Percentiles rank a stretch among this genome's conserved stretches.
phyloP scores from a whole-genome alignment of 2,329 filamentous ascomycete species.

The Bisporella sp. region DNA sequence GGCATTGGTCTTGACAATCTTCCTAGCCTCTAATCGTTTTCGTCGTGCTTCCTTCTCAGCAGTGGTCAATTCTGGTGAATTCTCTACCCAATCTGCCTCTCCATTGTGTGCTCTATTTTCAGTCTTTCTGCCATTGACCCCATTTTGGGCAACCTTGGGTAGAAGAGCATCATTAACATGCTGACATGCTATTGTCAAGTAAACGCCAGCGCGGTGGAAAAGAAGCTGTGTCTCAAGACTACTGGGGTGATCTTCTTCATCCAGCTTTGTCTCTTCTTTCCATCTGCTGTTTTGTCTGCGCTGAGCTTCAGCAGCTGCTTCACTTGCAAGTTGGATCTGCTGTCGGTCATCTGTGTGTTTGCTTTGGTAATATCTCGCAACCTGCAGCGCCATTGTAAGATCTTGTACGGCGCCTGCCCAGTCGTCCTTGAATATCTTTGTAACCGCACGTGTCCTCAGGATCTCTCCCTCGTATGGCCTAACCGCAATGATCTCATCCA shows the following conservation, averaged over 20 bases:
- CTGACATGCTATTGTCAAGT: constrained; percentile 64
- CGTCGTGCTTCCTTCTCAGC: constrained; percentile 37
- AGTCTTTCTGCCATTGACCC: constrained; percentile 13
- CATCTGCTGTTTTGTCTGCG: constrained; percentile 27
- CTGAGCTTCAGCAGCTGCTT: constrained; percentile 24
- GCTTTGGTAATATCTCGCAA: constrained; percentile 29
- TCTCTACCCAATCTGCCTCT: constrained; percentile 6
- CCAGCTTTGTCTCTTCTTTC: constrained; percentile 42
- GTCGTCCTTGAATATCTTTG: constrained; percentile 70
- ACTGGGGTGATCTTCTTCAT: constrained; percentile 62
- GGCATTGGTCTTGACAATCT: constrained; percentile 64
- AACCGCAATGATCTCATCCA: constrained; percentile 61
- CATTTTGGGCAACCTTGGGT: constrained; percentile 15
- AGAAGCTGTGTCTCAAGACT: constrained; percentile 68
- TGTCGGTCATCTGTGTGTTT: constrained; percentile 31
- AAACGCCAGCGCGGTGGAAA: constrained; percentile 68
- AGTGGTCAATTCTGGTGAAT: constrained; percentile 28
- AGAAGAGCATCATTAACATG: constrained; percentile 51
- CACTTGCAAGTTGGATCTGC: constrained; percentile 42
- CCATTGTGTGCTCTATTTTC: constrained; percentile 17
- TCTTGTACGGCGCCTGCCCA: constrained; percentile 63
- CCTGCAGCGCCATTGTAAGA: constrained; percentile 57
- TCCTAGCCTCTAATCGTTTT: constrained; percentile 52
- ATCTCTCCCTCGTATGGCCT: constrained; percentile 58
- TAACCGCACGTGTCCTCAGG: constrained; percentile 65